Percentiles rank a stretch among this genome's conserved stretches.
Evolutionary conservation across 2,329 filamentous ascomycete species (phyloP).

Genomic region (Gaeumannomyces sp.): DNA sequence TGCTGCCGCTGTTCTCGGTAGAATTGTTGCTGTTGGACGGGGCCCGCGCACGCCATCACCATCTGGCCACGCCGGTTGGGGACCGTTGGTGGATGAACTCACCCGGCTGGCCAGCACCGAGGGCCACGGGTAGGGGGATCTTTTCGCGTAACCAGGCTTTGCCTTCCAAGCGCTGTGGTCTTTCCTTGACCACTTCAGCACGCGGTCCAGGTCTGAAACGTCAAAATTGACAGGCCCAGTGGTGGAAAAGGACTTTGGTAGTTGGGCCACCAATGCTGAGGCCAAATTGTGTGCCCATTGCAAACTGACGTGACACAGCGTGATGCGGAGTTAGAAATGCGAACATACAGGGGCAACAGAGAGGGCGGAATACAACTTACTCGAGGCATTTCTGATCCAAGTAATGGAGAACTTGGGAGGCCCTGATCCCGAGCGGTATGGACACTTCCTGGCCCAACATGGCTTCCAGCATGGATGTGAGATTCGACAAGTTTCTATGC

Average conservation of each 20-base stretch:
- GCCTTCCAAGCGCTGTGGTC: background rate
- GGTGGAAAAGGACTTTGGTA: background rate
- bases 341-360: background rate
- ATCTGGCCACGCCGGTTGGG: background rate
- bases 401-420: background rate
- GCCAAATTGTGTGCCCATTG: background rate
- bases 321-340: background rate
- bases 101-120: background rate
- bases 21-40: background rate
- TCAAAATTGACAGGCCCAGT: background rate
- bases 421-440: background rate
- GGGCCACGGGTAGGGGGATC: background rate
- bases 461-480: slow-evolving; percentile 39
- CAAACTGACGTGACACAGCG: background rate
- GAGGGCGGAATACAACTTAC: background rate
- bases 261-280: background rate
- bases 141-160: background rate
- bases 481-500: slow-evolving; percentile 41
- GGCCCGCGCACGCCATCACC: background rate
- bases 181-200: background rate
- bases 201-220: background rate
- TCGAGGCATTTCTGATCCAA: background rate
- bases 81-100: background rate
- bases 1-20: background rate
- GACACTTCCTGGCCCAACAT: slow-evolving; percentile 24